Base-by-base conservation (phyloP, 2,329 filamentous ascomycete species). In the Aureobasidium sp. region DNA sequence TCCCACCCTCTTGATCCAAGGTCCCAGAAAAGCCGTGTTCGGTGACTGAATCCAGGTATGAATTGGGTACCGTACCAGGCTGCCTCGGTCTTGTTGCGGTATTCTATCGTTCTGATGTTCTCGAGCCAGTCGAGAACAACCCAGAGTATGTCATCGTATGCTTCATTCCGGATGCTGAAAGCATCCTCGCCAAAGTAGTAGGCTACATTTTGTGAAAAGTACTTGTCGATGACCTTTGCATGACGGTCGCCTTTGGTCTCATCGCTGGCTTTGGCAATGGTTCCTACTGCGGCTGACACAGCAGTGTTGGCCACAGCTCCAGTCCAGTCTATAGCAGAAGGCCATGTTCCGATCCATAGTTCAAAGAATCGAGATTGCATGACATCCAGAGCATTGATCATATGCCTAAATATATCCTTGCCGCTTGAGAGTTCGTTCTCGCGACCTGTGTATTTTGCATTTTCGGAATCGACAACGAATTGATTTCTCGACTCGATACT, bases 131-230 rank as follows among this genome's bases (percentile, higher is more conserved):
- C 88, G 32, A 97, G 76, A 2, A 94, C 89, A 1, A 96, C 89
- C 91, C 91, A 97, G 2, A 95, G 79, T 72, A 95, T 95, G 66
- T 97, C 91, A 64, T 96, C 91, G 66, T 85, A 95, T 0, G 91
- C 91, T 73, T 93, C 75, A 54, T 82, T 80, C 39, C 88, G 79
- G 45, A 96, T 78, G 24, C 79, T 76, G 58, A 90, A 82, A 4
- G 83, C 79, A 66, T 95, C 83, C 66, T 97, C 88, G 17, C 88
- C 89, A 65, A 91, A 95, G 66, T 94, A 96, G 60, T 85, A 95
- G 7, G 82, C 79, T 4, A 84, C 73, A 0, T 84, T 72, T 55
- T 96, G 88, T 0, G 82, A 79, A 66, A 94, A 95, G 67, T 90
- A 90, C 25, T 79, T 80, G 59, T 90, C 85, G 59, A 96, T 79